Percentiles rank a stretch among this genome's conserved stretches.
Conservation (phyloP, 2,329 filamentous ascomycete species). For the Pseudogymnoascus sp. region DNA sequence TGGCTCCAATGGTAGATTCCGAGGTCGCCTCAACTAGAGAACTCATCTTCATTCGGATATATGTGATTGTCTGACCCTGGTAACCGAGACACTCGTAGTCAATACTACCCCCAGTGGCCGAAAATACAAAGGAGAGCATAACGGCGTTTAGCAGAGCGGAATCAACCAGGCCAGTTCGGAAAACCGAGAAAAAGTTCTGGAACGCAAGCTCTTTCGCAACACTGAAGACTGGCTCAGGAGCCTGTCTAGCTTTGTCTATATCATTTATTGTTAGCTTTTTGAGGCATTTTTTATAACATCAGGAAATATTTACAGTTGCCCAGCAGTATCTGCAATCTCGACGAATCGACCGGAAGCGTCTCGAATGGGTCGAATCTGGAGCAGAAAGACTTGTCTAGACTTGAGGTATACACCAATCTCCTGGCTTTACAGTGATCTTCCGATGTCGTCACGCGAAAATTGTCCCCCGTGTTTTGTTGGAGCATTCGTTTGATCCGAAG, state of each 20-base stretch:
- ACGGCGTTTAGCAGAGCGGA: constrained; percentile 32
- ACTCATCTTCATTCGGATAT: constrained; percentile 29
- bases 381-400: neutral
- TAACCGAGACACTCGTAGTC: constrained; percentile 31
- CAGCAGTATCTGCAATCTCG: constrained; percentile 18
- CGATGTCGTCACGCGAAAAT: constrained; percentile 20
- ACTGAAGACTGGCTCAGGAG: constrained; percentile 31
- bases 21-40: constrained; percentile 23
- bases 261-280: constrained; percentile 10
- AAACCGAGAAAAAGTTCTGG: constrained; percentile 31
- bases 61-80: constrained; percentile 26
- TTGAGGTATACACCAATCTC: neutral
- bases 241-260: constrained; percentile 21
- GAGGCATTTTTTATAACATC: neutral
- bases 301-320: constrained; percentile 16
- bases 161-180: constrained; percentile 28
- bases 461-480: constrained; percentile 20
- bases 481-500: constrained; percentile 25
- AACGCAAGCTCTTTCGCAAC: constrained; percentile 30
- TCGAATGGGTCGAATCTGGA: constrained; percentile 18
- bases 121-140: constrained; percentile 33
- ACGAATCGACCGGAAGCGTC: constrained; percentile 18
- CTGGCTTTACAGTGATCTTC: constrained; percentile 8
- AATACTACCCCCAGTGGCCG: constrained; percentile 20
- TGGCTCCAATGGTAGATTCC: constrained; percentile 33